Percentiles rank a stretch among this genome's conserved stretches.
phyloP scores from a whole-genome alignment of 768 basidiomycete genomes.

The Stropharia rugosoannulata region DNA sequence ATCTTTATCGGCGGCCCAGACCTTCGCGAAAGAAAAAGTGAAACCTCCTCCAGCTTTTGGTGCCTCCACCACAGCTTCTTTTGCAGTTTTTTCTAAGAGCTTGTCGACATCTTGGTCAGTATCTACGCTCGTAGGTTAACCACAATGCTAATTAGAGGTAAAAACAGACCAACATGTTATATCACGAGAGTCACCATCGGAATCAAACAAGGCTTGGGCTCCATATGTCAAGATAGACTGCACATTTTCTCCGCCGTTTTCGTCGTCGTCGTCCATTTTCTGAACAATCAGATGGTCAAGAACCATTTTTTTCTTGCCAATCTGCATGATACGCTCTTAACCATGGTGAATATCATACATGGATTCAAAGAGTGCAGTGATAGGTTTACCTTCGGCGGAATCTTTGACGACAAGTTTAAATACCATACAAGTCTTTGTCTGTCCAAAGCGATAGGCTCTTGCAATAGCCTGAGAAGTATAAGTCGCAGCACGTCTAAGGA shows the following conservation, averaged over 20 bases:
- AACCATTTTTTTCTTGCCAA: slow-evolving; percentile 93
- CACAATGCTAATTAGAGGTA: not conserved
- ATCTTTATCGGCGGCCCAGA: slow-evolving; percentile 85
- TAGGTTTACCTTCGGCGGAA: slow-evolving; percentile 75
- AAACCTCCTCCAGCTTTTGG: slow-evolving; percentile 47
- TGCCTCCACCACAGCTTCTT: slow-evolving; percentile 59
- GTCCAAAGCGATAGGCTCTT: slow-evolving; percentile 92
- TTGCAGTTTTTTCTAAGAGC: slow-evolving; percentile 83
- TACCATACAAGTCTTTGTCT: slow-evolving; percentile 90
- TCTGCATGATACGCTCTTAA: slow-evolving; percentile 85
- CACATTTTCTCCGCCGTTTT: slow-evolving; percentile 69
- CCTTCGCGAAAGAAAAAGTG: slow-evolving; percentile 85
- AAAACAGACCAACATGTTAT: slow-evolving; percentile 56
- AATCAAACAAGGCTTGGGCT: slow-evolving; percentile 81
- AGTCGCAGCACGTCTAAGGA: not conserved
- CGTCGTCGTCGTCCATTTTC: slow-evolving; percentile 90
- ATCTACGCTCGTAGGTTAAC: slow-evolving; percentile 41
- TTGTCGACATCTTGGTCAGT: slow-evolving; percentile 81
- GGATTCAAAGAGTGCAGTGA: not conserved
- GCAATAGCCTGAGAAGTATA: slow-evolving; percentile 73
- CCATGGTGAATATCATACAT: slow-evolving; percentile 5
- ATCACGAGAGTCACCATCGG: slow-evolving; percentile 57
- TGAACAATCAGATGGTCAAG: slow-evolving; percentile 95
- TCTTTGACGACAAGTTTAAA: slow-evolving; percentile 97
- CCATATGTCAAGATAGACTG: slow-evolving; percentile 88